Conservation (phyloP, 2,329 filamentous ascomycete genomes). For the Colletotrichum euphorbiae region DNA sequence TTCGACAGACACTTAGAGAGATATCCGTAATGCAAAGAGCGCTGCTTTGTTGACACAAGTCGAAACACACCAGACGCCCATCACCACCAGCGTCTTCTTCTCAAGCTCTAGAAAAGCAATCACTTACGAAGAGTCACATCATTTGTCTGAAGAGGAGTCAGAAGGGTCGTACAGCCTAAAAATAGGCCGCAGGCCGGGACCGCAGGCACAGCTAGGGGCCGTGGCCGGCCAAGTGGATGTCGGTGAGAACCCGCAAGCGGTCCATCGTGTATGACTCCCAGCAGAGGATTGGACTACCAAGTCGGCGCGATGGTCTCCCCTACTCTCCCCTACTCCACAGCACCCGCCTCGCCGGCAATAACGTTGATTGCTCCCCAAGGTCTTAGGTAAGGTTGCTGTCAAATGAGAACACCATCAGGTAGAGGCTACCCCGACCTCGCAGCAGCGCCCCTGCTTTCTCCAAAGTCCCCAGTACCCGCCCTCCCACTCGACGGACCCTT, state of each 20-base stretch:
- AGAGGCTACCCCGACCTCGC: conserved; percentile 27
- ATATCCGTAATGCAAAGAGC: conserved; percentile 17
- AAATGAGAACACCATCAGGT: conserved; percentile 35
- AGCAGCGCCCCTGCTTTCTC: conserved; percentile 29
- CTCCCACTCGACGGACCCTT: conserved; percentile 28
- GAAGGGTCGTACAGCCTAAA: conserved; percentile 11
- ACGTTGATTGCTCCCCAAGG: conserved; percentile 36
- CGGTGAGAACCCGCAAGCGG: conserved; percentile 31
- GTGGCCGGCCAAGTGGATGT: conserved; percentile 34
- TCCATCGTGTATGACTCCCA: conserved; percentile 33
- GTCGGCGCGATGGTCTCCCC: conserved; percentile 18
- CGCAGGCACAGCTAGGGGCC: conserved; percentile 24
- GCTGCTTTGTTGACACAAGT: conserved; percentile 24
- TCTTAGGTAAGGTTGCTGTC: conserved; percentile 39
- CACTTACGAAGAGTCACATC: conserved; percentile 26
- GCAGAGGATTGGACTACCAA: conserved; percentile 25
- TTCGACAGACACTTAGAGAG: conserved; percentile 1
- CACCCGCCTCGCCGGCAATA: conserved; percentile 37
- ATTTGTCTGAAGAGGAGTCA: conserved; percentile 20
- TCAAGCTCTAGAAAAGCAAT: neutral
- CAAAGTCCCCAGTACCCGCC: conserved; percentile 40
- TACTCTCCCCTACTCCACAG: conserved; percentile 15
- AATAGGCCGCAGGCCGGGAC: conserved; percentile 11
- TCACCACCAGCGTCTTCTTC: neutral
- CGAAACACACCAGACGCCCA: conserved; percentile 8